A percentile compares a stretch with the other conserved stretches of the same genome.
Evolutionary conservation across 257 asterid species (phyloP).

Genomic region (Jacaranda mimosifolia): DNA sequence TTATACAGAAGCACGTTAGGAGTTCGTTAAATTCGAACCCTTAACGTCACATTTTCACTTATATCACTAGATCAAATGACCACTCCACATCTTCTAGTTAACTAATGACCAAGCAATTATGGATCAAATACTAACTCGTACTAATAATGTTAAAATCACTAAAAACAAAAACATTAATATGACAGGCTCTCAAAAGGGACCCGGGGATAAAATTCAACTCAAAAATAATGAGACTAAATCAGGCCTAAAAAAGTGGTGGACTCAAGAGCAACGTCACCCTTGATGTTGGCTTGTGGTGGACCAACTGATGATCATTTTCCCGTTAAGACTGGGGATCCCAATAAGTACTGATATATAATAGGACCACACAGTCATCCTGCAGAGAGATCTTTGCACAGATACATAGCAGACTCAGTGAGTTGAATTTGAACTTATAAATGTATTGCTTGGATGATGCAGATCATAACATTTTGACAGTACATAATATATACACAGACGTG

Average conservation of each 20-base stretch:
- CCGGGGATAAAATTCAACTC: constrained; percentile 5
- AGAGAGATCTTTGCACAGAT: constrained; percentile 2
- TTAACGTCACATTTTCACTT: too few relatives aligned
- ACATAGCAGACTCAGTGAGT: constrained; percentile 8
- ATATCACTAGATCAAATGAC: too few relatives aligned
- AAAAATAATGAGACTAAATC: constrained; percentile 24
- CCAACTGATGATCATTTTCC: constrained; percentile 27
- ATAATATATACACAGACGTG: constrained; percentile 21
- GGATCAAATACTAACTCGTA: too few relatives aligned
- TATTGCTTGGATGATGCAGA: too few relatives aligned
- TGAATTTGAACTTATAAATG: constrained; percentile 1
- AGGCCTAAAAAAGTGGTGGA: constrained; percentile 34
- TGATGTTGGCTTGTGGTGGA: constrained; percentile 40
- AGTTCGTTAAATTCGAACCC: too few relatives aligned
- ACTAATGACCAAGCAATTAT: neutral
- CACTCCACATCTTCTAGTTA: too few relatives aligned
- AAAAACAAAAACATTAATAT: neutral
- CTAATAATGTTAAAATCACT: too few relatives aligned
- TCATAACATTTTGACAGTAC: constrained; percentile 13
- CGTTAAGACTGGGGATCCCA: constrained; percentile 1
- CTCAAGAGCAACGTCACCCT: constrained; percentile 29
- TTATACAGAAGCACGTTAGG: too few relatives aligned
- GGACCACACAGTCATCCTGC: constrained; percentile 39
- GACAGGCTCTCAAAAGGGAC: constrained; percentile 18
- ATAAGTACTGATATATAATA: constrained; percentile 12